Base-by-base conservation (phyloP, 768 basidiomycete genomes). In the Termitomyces eurrhizus region DNA sequence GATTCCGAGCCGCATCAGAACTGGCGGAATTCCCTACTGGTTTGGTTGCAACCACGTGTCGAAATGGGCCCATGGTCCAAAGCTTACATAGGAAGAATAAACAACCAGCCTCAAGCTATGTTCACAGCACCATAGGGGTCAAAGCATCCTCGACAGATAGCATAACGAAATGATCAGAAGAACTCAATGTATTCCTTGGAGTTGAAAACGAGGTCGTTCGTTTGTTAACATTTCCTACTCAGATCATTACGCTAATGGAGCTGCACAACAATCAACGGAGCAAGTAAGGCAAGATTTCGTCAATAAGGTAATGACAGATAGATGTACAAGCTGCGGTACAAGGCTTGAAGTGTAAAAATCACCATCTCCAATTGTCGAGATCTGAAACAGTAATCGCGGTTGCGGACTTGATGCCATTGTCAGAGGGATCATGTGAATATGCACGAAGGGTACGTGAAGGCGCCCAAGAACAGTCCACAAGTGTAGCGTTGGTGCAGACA, bases 361-460 rank as follows among this genome's bases (percentile, higher is more conserved):
- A 59, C 62, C 62, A 66, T 52, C 52, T 60, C 65, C 65, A 66
- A 21, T 56, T 60, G 33, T 66, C 65, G 44, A 66, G 62, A 51
- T 66, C 65, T 37, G 36, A 21, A 29, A 64, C 65, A 18, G n/a
- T 49, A 52, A 66, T 64, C 4, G 65, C 65, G 11, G 62, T 54
- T 26, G 65, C 58, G 3, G 21, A 35, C 51, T 66, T 62, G 14
- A 58, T 51, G n/a, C 56, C 60, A 55, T 37, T 55, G 7, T 59
- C 58, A 14, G 63, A 64, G 39, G 60, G 24, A 56, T 66, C 62
- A 9, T 57, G 36, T 1, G 62, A 62, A 52, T 52, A 66, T 29
- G 65, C 65, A 24, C 65, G 60, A 11, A 66, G 60, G 7, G 46
- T 13, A 44, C 65, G 65, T 24, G 54, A 26, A 45, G 65, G 5